These are phyloP conservation scores for Tetrastigma voinierianum DNA, from an alignment of 164 flowering plant species.

Conservation along the genomic window DNA sequence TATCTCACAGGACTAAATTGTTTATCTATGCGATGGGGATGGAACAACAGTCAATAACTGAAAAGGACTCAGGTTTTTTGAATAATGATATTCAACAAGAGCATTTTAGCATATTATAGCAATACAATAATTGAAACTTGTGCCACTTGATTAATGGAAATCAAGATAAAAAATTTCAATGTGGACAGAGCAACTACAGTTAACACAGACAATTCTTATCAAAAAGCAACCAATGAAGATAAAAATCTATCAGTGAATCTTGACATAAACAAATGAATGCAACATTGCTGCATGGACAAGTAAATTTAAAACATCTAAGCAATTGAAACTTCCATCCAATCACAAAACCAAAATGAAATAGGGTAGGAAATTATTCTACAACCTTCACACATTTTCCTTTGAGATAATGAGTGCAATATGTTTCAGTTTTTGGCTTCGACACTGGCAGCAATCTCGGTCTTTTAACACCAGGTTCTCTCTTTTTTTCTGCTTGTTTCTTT, in stretches of 20 bases:
- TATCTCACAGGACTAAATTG: too few species aligned
- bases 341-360: not conserved
- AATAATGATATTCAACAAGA: too few species aligned
- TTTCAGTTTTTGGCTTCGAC: slow-evolving; percentile 45
- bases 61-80: too few species aligned
- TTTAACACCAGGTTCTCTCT: slow-evolving; percentile 64
- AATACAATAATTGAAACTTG: too few species aligned
- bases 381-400: slow-evolving; percentile 88
- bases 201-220: not conserved
- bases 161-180: not conserved
- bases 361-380: not conserved
- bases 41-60: too few species aligned
- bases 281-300: not conserved
- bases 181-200: not conserved
- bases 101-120: too few species aligned
- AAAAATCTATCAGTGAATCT: not conserved
- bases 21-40: too few species aligned
- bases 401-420: slow-evolving; percentile 57
- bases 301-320: not conserved
- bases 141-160: too few species aligned
- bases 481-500: slow-evolving; percentile 62
- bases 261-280: not conserved
- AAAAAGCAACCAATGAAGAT: not conserved
- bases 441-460: slow-evolving; percentile 64
- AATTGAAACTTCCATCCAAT: not conserved